These are phyloP conservation scores for Stephania cephalantha DNA, from an alignment of 164 flowering plant species.

Conservation along the genomic window DNA sequence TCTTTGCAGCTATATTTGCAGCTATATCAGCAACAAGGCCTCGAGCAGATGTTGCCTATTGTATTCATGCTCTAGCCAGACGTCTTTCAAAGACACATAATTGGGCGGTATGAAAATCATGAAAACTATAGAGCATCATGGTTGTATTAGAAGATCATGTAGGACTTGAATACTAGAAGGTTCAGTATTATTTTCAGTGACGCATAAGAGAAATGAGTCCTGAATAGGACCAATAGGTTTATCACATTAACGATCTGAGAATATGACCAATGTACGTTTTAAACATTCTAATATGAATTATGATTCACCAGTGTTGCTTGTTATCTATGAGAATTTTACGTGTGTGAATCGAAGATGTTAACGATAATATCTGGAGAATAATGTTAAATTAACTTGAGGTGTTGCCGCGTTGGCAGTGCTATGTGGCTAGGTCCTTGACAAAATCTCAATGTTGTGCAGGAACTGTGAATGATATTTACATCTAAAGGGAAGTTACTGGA, in stretches of 20 bases:
- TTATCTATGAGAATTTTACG: neutral
- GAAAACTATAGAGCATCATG: neutral
- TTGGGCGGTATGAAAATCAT: conserved; percentile 70
- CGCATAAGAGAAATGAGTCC: neutral
- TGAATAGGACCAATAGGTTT: no score
- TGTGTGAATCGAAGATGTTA: neutral
- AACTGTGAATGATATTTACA: neutral
- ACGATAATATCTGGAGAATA: neutral
- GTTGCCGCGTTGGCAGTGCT: no score
- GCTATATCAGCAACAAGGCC: conserved; percentile 87
- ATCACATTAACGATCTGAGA: no score
- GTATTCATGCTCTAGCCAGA: conserved; percentile 89
- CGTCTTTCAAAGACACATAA: conserved; percentile 83
- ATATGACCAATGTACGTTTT: no score
- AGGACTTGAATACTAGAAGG: neutral
- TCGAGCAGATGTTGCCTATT: conserved; percentile 93
- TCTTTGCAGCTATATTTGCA: conserved; percentile 66
- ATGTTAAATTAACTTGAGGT: no score
- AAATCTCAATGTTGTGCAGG: neutral
- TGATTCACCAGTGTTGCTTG: neutral
- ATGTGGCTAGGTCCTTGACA: neutral
- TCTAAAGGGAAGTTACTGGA: neutral
- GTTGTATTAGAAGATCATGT: neutral
- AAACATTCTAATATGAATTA: neutral
- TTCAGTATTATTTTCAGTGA: neutral